Conservation (phyloP, 2,329 filamentous ascomycete genomes). For the Chaetomiaceae sp. region DNA sequence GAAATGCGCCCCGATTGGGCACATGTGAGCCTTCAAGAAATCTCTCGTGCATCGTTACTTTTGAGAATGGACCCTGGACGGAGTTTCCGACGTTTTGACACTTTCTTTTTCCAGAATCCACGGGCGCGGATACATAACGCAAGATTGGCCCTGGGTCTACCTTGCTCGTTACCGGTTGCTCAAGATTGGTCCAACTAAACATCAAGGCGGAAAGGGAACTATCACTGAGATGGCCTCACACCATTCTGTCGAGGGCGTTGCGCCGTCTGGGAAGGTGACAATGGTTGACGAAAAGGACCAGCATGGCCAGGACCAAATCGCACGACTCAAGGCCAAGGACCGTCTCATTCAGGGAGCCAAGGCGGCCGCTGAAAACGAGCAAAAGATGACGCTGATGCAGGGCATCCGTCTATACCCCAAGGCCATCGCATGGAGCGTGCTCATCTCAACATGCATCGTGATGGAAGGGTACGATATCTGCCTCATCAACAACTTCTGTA, state of each 20-base stretch:
- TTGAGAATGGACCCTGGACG: background rate
- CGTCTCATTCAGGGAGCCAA: conserved; percentile 44
- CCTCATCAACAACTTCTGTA: conserved; percentile 76
- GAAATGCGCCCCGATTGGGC: conserved; percentile 10
- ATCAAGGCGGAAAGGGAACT: background rate
- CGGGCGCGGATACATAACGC: background rate
- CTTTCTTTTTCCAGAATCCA: conserved; percentile 4
- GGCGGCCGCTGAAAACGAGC: conserved; percentile 56
- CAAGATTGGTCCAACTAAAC: no score
- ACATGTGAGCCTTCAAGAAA: conserved; percentile 4
- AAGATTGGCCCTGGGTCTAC: background rate
- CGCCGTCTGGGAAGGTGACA: background rate
- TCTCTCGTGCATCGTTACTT: background rate
- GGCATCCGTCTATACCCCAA: conserved; percentile 81
- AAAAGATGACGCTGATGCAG: conserved; percentile 67
- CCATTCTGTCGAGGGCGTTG: background rate
- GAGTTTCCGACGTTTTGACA: background rate
- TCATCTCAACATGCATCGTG: conserved; percentile 85
- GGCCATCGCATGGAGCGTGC: conserved; percentile 74
- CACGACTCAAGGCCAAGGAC: conserved; percentile 28
- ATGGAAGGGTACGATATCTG: conserved; percentile 90
- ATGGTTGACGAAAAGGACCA: conserved; percentile 13
- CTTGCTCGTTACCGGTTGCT: background rate
- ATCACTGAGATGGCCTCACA: conserved; percentile 14
- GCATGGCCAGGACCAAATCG: conserved; percentile 16